Percentiles rank a stretch among this genome's conserved stretches.
Evolutionary conservation across 768 basidiomycete genomes (phyloP).

Genomic region (Cystobasidium onofrii): DNA sequence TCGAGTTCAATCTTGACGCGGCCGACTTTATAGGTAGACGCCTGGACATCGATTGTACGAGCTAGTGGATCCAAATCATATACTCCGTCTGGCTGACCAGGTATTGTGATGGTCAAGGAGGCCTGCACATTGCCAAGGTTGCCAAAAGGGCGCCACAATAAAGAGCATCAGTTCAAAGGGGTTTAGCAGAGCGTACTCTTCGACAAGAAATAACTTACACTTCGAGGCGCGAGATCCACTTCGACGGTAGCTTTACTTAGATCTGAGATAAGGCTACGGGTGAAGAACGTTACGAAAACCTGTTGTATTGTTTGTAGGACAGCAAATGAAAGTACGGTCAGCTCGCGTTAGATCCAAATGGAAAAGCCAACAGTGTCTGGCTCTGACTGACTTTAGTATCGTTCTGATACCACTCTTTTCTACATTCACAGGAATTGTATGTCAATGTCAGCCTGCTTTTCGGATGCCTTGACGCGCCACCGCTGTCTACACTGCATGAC

Average conservation of each 20-base stretch:
- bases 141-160: background rate
- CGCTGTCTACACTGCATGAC: background rate
- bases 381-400: background rate
- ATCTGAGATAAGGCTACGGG: background rate
- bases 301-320: background rate
- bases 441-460: background rate
- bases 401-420: slow-evolving; percentile 7
- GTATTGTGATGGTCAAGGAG: slow-evolving; percentile 36
- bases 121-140: slow-evolving; percentile 24
- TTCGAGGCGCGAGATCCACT: background rate
- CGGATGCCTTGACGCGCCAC: background rate
- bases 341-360: no score
- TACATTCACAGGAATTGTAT: slow-evolving; percentile 38
- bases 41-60: slow-evolving; percentile 63
- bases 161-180: no score
- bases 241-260: background rate
- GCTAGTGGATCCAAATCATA: slow-evolving; percentile 63
- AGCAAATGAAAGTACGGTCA: no score
- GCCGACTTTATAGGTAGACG: slow-evolving; percentile 61
- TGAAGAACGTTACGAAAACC: background rate
- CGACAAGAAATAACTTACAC: no score
- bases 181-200: no score
- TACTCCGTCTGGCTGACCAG: slow-evolving; percentile 38
- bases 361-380: no score
- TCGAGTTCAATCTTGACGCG: slow-evolving; percentile 83